Evolutionary conservation across 2,329 filamentous ascomycete species (phyloP), one percentile per base, ranked within the genome.

Genomic region (Chalara sp.): DNA sequence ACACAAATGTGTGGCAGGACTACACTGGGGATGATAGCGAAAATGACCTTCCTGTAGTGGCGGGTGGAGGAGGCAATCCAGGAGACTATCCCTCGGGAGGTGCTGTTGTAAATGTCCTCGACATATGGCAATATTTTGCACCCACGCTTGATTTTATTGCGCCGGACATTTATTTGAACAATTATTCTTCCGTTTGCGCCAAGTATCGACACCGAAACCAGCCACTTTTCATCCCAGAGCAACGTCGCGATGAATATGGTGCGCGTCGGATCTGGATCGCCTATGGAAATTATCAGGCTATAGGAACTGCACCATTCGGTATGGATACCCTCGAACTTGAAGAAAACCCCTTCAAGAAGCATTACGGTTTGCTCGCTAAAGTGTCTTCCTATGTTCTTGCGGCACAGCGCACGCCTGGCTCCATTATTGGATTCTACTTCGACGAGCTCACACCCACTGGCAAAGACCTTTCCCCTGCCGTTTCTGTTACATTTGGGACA

Each of bases 1-100:
- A 72, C 58, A 68, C 67, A 5, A 75, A 76, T 40, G 70, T 72
- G 1, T 75, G 73, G 72, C 67, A 69, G 13, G 73, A 74, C 51
- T 70, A 69, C 50, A 63, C 65, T 1, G 65, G 58, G 11, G 59
- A 62, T 2, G 63, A 68, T 40, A 53, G 56, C 6, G 65, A 68
- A 39, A 63, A 62, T 43, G 50, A 58, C 11, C 62, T 68, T 32
- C 69, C 70, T 1, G 55, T 67, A 6, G 58, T 74, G 4, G 72
- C 62, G 1, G 71, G 71, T 4, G 73, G 72, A 7, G 73, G 72
- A 10, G 65, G 59, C 3, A 50, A 64, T n/a, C 66, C 73, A 7
- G 72, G 72, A 5, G 65, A 69, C 44, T 76, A 75, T 52, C 74
- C 74, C 2, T 76, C 72, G 3, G 75, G 75, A 11, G 74, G 73